Percentiles rank a stretch among this genome's conserved stretches.
These are phyloP conservation scores for Tolypocladium sp. DNA, from an alignment of 2,329 filamentous ascomycete species.

Conservation along the genomic window DNA sequence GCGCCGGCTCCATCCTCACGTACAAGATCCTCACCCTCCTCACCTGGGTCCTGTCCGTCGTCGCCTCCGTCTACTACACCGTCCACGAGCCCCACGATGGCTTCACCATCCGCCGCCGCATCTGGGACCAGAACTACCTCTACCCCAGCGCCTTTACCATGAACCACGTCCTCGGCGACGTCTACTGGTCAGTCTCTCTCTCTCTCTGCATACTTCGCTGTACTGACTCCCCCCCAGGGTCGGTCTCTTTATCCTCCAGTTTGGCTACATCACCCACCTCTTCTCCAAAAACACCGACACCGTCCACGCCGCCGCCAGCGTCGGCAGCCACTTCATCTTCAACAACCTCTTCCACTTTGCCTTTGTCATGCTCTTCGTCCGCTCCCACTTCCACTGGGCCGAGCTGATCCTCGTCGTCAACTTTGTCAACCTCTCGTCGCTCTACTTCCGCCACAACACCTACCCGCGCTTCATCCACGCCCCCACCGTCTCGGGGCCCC, in stretches of 20 bases:
- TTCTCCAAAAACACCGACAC: slow-evolving; percentile 57
- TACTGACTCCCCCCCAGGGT: slow-evolving; percentile 40
- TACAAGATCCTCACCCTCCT: slow-evolving; percentile 71
- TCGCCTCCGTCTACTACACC: slow-evolving; percentile 68
- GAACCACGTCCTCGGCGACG: slow-evolving; percentile 52
- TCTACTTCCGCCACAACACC: slow-evolving; percentile 73
- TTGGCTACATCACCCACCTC: slow-evolving; percentile 66
- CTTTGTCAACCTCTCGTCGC: slow-evolving; percentile 67
- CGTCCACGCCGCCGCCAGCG: slow-evolving; percentile 62
- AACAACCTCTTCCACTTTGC: slow-evolving; percentile 77
- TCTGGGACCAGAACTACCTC: slow-evolving; percentile 65
- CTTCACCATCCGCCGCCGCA: slow-evolving; percentile 47
- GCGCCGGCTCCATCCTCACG: slow-evolving; percentile 48
- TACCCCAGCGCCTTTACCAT: slow-evolving; percentile 66
- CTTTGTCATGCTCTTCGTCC: slow-evolving; percentile 77
- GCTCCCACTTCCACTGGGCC: slow-evolving; percentile 64
- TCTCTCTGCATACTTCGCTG: too few species aligned
- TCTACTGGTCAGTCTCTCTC: slow-evolving; percentile 59
- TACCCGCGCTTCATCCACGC: slow-evolving; percentile 69
- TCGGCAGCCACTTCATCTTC: slow-evolving; percentile 76
- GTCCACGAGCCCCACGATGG: slow-evolving; percentile 56
- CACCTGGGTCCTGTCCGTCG: slow-evolving; percentile 65
- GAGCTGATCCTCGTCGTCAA: slow-evolving; percentile 71
- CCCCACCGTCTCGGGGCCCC: slow-evolving; percentile 64
- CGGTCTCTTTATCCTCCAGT: slow-evolving; percentile 64